These are phyloP conservation scores for Talaromyces sp. DNA, from an alignment of 2,329 filamentous ascomycete genomes.

Conservation along the genomic window DNA sequence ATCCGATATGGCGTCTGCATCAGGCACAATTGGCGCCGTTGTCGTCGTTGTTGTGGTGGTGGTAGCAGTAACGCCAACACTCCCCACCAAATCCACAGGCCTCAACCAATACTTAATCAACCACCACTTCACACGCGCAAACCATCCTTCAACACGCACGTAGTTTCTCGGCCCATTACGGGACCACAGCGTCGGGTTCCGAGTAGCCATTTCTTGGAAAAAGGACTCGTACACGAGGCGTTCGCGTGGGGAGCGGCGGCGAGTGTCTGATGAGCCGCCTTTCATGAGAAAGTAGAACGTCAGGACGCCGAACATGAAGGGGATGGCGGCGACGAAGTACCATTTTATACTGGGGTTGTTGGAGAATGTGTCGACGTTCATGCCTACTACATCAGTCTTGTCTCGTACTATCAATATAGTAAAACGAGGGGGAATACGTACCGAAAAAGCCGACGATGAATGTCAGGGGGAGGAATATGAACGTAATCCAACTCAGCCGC, in stretches of 20 bases:
- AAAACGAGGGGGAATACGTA: conserved; percentile 5
- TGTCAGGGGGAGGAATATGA: conserved; percentile 46
- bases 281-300: conserved; percentile 49
- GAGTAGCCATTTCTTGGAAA: conserved; percentile 47
- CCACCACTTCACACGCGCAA: conserved; percentile 46
- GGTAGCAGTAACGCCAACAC: neutral
- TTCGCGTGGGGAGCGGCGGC: conserved; percentile 45
- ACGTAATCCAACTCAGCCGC: conserved; percentile 39
- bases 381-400: conserved; percentile 27
- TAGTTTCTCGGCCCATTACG: conserved; percentile 43
- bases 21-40: neutral
- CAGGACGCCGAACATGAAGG: conserved; percentile 47
- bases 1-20: neutral
- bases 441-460: conserved; percentile 47
- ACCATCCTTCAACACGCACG: conserved; percentile 39
- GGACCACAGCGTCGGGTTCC: conserved; percentile 49
- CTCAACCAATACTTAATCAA: conserved; percentile 48
- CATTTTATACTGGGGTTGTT: conserved; percentile 45
- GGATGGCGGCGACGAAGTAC: conserved; percentile 48
- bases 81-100: conserved; percentile 35
- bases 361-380: conserved; percentile 49
- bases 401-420: conserved; percentile 21
- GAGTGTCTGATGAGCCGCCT: conserved; percentile 38
- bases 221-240: conserved; percentile 51
- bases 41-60: neutral